Conservation (phyloP, 768 basidiomycete genomes). For the Mycena indigotica region DNA sequence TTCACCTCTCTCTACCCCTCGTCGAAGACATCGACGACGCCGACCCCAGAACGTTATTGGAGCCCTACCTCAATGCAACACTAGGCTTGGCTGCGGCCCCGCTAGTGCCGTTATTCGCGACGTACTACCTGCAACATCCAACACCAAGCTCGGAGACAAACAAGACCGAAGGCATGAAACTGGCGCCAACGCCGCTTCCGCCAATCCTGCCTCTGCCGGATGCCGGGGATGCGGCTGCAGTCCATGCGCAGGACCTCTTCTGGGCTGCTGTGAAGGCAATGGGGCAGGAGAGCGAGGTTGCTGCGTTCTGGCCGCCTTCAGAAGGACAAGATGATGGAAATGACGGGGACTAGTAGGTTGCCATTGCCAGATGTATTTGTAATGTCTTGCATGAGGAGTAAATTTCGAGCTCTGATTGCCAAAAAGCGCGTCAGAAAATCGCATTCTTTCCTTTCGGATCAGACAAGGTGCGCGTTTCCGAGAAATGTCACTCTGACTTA, state of each 20-base stretch:
- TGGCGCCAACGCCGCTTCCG: constrained; percentile 35
- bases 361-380: too few relatives aligned
- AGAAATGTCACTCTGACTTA: too few relatives aligned
- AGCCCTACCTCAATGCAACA: constrained; percentile 59
- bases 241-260: constrained; percentile 59
- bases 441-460: too few relatives aligned
- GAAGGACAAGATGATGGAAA: constrained; percentile 22
- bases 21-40: constrained; percentile 7
- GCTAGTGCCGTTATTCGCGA: constrained; percentile 48
- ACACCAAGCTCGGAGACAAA: not conserved
- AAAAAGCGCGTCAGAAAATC: too few relatives aligned
- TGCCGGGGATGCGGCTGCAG: constrained; percentile 56
- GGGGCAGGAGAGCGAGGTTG: constrained; percentile 23
- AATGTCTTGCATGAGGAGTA: too few relatives aligned
- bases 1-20: constrained; percentile 59
- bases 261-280: constrained; percentile 44
- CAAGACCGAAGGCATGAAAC: constrained; percentile 10
- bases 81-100: constrained; percentile 36
- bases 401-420: too few relatives aligned
- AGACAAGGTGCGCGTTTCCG: too few relatives aligned
- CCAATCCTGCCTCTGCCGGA: constrained; percentile 46
- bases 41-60: constrained; percentile 43
- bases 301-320: constrained; percentile 43
- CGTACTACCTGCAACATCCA: constrained; percentile 57
- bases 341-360: too few relatives aligned